Base-by-base conservation (phyloP, 2,329 filamentous ascomycete genomes). In the Fusarium subtropicale region DNA sequence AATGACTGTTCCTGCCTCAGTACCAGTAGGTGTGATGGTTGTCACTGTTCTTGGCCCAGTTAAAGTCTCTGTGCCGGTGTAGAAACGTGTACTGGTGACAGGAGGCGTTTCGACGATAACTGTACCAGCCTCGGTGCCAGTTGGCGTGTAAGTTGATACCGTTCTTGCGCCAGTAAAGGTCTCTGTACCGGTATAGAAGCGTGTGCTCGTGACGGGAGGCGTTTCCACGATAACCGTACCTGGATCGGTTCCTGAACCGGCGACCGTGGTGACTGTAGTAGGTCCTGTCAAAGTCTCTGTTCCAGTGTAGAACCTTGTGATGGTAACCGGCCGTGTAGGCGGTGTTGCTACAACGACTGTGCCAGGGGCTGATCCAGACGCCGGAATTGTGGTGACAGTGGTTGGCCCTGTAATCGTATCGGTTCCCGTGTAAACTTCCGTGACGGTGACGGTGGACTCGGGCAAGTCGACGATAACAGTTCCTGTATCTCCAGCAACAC, bases 391-490 rank as follows among this genome's bases (percentile, higher is more conserved):
- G 2, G 20, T 20, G 4, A 61, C 7, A 8, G 58, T 4, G 8
- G 28, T 36, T 5, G 45, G 45, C 4, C 18, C 58, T 16, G 38
- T 51, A 2, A 61, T 44, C 7, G 31, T 2, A 15, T 5, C 5
- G 7, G 44, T 41, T 5, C 60, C 60, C 5, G 58, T 56, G 10
- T 63, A 64, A 7, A 55, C 42, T 9, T 61, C 36, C 8, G 58
- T 59, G 5, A 52, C 5, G 5, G 58, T 64, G 4, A 48, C 24
- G 5, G 44, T 64, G 15, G 44, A 50, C 13, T 64, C 39, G 0
- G 60, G 60, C 1, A 63, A 3, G 3, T 64, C 50, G 7, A 64
- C 2, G 2, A 56, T 39, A 2, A 59, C 41, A 7, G 56, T 59
- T 22, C 39, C 56, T 8, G 50, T 59, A 2, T 59, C 26, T 6